Conservation (phyloP, 345 rosid species). For the Hibiscus trionum region DNA sequence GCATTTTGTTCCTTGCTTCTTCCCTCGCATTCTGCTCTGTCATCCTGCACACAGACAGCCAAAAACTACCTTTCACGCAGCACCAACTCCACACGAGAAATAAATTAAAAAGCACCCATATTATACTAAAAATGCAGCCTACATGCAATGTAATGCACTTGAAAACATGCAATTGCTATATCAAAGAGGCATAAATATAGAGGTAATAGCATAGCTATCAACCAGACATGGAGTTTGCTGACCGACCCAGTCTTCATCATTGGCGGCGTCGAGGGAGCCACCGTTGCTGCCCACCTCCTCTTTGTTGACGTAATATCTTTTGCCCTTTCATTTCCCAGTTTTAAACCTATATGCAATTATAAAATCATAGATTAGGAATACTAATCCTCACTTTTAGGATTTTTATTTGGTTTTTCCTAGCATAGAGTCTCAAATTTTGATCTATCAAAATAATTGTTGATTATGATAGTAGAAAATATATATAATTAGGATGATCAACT, state of each 20-base stretch:
- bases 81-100: too few relatives aligned
- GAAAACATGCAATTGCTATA: too few relatives aligned
- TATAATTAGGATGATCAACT: not conserved
- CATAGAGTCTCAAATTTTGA: not conserved
- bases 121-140: too few relatives aligned
- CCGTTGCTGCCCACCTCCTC: conserved; percentile 42
- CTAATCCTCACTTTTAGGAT: not conserved
- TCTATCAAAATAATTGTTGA: not conserved
- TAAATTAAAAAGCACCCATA: too few relatives aligned
- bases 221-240: conserved; percentile 85
- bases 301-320: conserved; percentile 35
- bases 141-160: too few relatives aligned
- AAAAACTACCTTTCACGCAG: too few relatives aligned
- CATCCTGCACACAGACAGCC: too few relatives aligned
- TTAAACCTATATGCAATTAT: conserved; percentile 22
- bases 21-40: too few relatives aligned
- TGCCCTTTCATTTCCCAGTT: not conserved
- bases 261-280: conserved; percentile 51
- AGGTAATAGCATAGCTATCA: too few relatives aligned
- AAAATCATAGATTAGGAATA: not conserved
- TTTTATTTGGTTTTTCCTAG: not conserved
- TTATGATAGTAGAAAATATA: not conserved
- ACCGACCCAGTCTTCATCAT: conserved; percentile 68
- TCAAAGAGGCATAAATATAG: too few relatives aligned
- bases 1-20: too few relatives aligned